These are phyloP conservation scores for Rubia peregrina DNA, from an alignment of 305 asterid genomes.

Conservation along the genomic window DNA sequence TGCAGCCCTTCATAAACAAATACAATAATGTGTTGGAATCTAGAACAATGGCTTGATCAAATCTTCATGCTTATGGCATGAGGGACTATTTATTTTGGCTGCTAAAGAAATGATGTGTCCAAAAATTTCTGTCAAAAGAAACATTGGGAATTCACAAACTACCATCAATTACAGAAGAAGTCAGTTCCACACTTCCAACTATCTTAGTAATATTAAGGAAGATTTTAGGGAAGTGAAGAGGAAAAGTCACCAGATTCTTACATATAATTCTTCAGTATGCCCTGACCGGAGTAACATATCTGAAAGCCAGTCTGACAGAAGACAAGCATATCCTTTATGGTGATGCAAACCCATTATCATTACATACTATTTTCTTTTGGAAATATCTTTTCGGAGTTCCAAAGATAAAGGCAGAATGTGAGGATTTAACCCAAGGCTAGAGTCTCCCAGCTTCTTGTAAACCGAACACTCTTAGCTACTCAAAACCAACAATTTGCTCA, in stretches of 20 bases:
- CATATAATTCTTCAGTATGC: background rate
- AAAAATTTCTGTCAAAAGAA: background rate
- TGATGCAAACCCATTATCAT: background rate
- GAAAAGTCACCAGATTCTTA: background rate
- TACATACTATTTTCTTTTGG: background rate
- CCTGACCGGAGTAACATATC: background rate
- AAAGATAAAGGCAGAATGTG: background rate
- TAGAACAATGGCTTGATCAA: background rate
- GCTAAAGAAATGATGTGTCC: background rate
- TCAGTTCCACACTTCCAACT: background rate
- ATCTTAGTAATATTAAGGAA: background rate
- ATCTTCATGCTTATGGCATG: background rate
- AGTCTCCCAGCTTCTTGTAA: background rate
- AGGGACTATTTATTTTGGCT: background rate
- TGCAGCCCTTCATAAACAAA: constrained; percentile 5
- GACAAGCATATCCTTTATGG: background rate
- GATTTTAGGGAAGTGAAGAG: background rate
- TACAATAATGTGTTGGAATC: background rate
- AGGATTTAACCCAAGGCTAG: background rate
- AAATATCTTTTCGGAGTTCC: background rate
- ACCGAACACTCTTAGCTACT: background rate
- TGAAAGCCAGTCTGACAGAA: background rate
- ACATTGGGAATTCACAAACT: background rate
- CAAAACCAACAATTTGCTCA: background rate
- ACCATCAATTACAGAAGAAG: background rate